phyloP scores from a whole-genome alignment of 106 monocot genomes.

The Alisma plantagoaquatica region DNA sequence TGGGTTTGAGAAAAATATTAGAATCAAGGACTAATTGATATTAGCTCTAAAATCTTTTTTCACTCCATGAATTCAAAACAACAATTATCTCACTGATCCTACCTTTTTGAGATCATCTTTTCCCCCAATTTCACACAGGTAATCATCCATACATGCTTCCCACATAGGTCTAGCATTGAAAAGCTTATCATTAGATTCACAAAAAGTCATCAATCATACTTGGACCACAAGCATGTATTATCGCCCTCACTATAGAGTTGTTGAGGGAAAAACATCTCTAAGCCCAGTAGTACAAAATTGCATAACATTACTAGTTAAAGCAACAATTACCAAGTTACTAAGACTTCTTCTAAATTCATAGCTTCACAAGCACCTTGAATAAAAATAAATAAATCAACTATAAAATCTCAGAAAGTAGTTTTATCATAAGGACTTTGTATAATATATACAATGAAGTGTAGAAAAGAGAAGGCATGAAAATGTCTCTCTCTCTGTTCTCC shows the following conservation, averaged over 20 bases:
- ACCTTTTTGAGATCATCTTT: slow-evolving; percentile 29
- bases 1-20: too few species aligned
- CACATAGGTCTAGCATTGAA: slow-evolving; percentile 34
- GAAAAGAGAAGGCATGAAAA: too few species aligned
- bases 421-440: too few species aligned
- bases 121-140: slow-evolving; percentile 45
- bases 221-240: neutral
- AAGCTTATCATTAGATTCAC: slow-evolving; percentile 17
- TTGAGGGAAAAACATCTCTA: neutral
- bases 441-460: neutral
- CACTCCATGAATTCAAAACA: neutral
- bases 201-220: slow-evolving; percentile 3
- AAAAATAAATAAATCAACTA: neutral
- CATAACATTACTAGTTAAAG: neutral
- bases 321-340: neutral
- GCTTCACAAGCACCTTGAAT: neutral
- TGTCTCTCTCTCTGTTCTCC: too few species aligned
- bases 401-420: neutral
- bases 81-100: slow-evolving; percentile 34
- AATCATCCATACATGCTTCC: slow-evolving; percentile 29
- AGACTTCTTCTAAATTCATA: neutral
- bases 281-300: neutral
- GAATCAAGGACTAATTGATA: too few species aligned
- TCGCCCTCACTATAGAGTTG: neutral
- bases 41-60: too few species aligned